Base-by-base conservation (phyloP, 1,284 basidiomycete species). In the Cutaneotrichosporon dermatis region DNA sequence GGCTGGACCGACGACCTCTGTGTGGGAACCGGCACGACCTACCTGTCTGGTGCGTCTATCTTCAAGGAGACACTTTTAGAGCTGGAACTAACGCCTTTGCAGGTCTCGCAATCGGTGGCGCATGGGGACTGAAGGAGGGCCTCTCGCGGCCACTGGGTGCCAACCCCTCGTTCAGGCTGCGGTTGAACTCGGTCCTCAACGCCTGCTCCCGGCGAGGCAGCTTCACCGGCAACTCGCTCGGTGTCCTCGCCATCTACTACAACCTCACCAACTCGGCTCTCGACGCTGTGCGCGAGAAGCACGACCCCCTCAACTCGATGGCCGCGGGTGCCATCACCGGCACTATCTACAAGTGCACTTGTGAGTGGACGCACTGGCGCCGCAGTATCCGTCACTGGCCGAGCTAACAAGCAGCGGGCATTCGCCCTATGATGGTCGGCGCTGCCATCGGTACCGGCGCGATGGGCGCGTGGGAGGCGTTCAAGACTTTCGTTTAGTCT, bases 1-100 rank as follows among this genome's bases (percentile, higher is more conserved):
- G 95, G 96, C 61, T 99, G 93, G 94, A 92, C 92, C 79, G 96
- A 99, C 82, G 96, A 99, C 80, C 82, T 99, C 62, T 97, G 93
- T 85, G 98, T 99, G 80, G 96, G 96, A 69, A 98, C 95, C 70
- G 96, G 96, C 60, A 96, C 94, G 66, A 97, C 94, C 80, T 99
- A 99, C 85, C 87, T 99, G 58, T 85, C 90, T 74, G 96, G 95
- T 94, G 77, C 75, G 92, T 86, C 25, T 25, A 25, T 25, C 52
- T 65, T 60, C 25, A 25, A 25, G 25, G 25, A 25, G 25, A 25
- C 25, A 25, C 25, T 25, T 25, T 25, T 25, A 25, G 25, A 25
- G 25, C 25, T 25, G 25, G 25, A 25, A 25, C 25, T 25, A 3
- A 25, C 25, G 3, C 25, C 25, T 25, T 25, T 25, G 25, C 79